phyloP scores from a whole-genome alignment of 1,139 yeast species.

The Scheffersomyces quercinus region DNA sequence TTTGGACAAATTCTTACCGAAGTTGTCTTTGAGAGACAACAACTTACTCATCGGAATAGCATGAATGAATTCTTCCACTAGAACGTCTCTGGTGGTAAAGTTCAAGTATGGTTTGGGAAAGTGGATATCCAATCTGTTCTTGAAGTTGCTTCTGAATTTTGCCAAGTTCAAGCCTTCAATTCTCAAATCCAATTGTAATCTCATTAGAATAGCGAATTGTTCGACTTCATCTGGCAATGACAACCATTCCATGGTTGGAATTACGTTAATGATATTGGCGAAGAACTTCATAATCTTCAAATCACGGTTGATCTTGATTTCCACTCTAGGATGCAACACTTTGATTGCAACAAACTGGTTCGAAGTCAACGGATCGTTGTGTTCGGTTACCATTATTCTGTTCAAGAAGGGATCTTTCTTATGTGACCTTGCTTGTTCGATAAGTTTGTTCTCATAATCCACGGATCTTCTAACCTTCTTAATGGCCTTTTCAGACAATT shows the following conservation, averaged over 20 bases:
- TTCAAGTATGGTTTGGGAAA: constrained; percentile 79
- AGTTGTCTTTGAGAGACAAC: constrained; percentile 44
- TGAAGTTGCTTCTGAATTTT: constrained; percentile 66
- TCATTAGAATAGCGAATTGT: constrained; percentile 84
- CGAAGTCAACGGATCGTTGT: constrained; percentile 35
- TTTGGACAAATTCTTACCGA: constrained; percentile 60
- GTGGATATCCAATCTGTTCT: constrained; percentile 59
- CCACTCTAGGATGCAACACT: constrained; percentile 87
- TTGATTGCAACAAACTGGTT: constrained; percentile 80
- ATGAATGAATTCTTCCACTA: constrained; percentile 82
- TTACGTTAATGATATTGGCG: constrained; percentile 63
- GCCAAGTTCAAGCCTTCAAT: constrained; percentile 83
- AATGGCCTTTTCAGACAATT: constrained; percentile 50
- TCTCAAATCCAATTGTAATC: constrained; percentile 81
- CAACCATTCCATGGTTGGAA: constrained; percentile 98
- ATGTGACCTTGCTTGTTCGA: constrained; percentile 6
- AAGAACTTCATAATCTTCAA: constrained; percentile 78
- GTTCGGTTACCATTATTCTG: constrained; percentile 40
- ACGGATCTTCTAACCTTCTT: constrained; percentile 28
- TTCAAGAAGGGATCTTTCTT: constrained; percentile 28
- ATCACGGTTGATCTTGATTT: constrained; percentile 72
- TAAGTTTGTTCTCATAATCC: constrained; percentile 22
- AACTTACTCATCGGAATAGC: constrained; percentile 82
- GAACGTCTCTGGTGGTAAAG: constrained; percentile 67
- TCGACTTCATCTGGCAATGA: constrained; percentile 93